A percentile compares a stretch with the other conserved stretches of the same genome.
Conservation (phyloP, 2,329 filamentous ascomycete species). For the Xylaria sp. region DNA sequence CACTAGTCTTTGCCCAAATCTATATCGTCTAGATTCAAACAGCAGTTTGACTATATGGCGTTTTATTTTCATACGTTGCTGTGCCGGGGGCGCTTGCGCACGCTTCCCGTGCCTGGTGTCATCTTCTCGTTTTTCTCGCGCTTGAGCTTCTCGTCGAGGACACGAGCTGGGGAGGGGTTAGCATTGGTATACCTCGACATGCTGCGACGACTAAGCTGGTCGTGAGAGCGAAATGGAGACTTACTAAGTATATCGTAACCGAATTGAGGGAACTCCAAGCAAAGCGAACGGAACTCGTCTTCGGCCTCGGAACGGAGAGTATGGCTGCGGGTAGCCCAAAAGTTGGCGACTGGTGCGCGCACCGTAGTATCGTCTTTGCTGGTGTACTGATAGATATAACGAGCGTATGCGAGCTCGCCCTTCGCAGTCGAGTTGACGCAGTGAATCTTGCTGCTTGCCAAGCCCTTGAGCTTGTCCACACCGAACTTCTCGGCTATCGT, state of each 20-base stretch:
- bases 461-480: conserved; percentile 69
- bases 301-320: conserved; percentile 85
- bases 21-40: neutral
- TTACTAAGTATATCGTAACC: conserved; percentile 88
- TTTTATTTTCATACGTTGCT: conserved; percentile 46
- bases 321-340: conserved; percentile 84
- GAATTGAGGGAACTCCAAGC: conserved; percentile 89
- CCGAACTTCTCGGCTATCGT: conserved; percentile 83
- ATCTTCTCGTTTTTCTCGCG: conserved; percentile 65
- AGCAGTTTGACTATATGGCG: neutral
- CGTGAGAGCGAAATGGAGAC: conserved; percentile 37
- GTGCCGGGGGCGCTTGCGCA: conserved; percentile 62
- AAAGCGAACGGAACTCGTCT: conserved; percentile 81
- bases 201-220: conserved; percentile 1
- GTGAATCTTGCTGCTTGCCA: conserved; percentile 90
- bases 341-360: conserved; percentile 82
- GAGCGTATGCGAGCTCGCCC: conserved; percentile 89
- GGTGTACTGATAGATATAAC: conserved; percentile 86
- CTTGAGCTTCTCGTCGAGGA: conserved; percentile 71
- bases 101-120: conserved; percentile 56
- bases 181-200: neutral
- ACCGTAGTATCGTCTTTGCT: conserved; percentile 71
- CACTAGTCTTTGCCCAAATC: neutral
- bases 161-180: conserved; percentile 53
- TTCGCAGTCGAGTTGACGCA: conserved; percentile 85